Evolutionary conservation across 306 rosid genomes (phyloP).

Genomic region (Senna tora): DNA sequence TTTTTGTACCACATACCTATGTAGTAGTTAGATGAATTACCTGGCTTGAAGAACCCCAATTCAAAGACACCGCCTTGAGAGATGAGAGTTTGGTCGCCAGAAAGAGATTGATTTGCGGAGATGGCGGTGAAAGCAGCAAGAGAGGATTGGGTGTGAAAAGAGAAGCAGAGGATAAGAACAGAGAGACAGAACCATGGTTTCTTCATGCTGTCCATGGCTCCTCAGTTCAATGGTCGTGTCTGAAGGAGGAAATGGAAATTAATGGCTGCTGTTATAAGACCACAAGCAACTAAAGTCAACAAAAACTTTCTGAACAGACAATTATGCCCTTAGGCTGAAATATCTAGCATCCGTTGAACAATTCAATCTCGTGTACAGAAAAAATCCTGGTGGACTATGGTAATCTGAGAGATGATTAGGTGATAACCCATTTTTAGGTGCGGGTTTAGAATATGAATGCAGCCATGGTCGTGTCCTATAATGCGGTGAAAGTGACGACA

Average conservation of each 20-base stretch:
- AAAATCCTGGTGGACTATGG: background rate
- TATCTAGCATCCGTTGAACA: background rate
- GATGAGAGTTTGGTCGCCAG: conserved; percentile 53
- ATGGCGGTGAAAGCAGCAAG: conserved; percentile 45
- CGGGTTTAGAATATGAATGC: background rate
- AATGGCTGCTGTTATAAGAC: background rate
- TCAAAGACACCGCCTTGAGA: conserved; percentile 48
- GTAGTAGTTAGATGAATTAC: conserved; percentile 56
- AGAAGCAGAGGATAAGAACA: conserved; percentile 37
- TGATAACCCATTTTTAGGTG: background rate
- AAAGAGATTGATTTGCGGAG: conserved; percentile 48
- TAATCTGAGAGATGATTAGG: background rate
- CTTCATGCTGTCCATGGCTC: conserved; percentile 41
- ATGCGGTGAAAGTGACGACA: background rate
- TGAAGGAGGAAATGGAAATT: background rate
- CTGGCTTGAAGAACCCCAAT: conserved; percentile 60
- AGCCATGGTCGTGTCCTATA: background rate
- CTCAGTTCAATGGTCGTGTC: conserved; percentile 3
- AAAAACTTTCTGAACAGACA: background rate
- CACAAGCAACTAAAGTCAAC: background rate
- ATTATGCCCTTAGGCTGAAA: conserved; percentile 4
- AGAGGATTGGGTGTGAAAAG: conserved; percentile 21
- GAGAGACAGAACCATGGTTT: conserved; percentile 33
- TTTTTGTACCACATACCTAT: conserved; percentile 68
- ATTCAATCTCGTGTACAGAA: background rate